Evolutionary conservation across 768 basidiomycete genomes (phyloP).

Genomic region (Auriscalpium microsporum): DNA sequence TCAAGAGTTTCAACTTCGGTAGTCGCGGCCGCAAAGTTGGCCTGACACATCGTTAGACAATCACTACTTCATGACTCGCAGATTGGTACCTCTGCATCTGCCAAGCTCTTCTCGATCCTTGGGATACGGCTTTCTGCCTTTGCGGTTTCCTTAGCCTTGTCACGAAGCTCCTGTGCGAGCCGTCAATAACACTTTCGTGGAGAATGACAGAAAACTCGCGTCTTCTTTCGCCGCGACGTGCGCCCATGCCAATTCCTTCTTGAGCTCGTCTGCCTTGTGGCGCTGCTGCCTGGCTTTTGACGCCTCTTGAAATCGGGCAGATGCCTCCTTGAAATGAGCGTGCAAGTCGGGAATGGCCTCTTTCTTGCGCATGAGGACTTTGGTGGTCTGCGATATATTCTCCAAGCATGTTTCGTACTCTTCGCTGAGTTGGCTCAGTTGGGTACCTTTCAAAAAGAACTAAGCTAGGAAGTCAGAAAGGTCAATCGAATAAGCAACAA

Average conservation of each 20-base stretch:
- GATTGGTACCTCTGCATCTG: slow-evolving; percentile 30
- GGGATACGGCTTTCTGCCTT: slow-evolving; percentile 29
- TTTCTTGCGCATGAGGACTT: slow-evolving; percentile 59
- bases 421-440: slow-evolving; percentile 76
- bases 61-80: neutral
- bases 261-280: slow-evolving; percentile 57
- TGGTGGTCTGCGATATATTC: slow-evolving; percentile 63
- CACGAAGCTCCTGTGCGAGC: slow-evolving; percentile 33
- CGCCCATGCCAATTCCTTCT: slow-evolving; percentile 83
- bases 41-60: slow-evolving; percentile 17
- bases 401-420: slow-evolving; percentile 75
- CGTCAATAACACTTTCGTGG: neutral
- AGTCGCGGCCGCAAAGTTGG: slow-evolving; percentile 25
- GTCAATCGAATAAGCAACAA: neutral
- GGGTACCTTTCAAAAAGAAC: slow-evolving; percentile 95
- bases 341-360: slow-evolving; percentile 74
- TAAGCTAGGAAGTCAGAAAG: slow-evolving; percentile 20
- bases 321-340: slow-evolving; percentile 46
- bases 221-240: slow-evolving; percentile 65
- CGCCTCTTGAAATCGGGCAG: slow-evolving; percentile 60
- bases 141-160: slow-evolving; percentile 33
- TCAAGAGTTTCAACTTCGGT: slow-evolving; percentile 32
- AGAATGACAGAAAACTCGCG: slow-evolving; percentile 23
- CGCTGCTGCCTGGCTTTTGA: slow-evolving; percentile 64
- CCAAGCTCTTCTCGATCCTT: slow-evolving; percentile 33